Base-by-base conservation (phyloP, 1,139 yeast species). In the Blastobotrys malaysiensis region DNA sequence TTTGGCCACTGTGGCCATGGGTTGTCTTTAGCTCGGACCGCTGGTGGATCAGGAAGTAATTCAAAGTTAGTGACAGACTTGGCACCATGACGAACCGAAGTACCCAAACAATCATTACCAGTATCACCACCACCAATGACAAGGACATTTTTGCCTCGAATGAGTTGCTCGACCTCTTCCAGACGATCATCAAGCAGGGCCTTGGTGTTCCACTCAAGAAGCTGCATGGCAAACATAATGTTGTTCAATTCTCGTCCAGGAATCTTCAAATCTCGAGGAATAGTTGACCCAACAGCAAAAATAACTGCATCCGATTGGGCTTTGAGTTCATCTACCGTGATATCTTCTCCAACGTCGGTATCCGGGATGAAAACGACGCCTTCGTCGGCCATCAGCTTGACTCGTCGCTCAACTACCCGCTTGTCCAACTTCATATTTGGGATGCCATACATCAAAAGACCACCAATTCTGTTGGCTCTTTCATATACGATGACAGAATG, bases 1-100 rank as follows among this genome's bases (percentile, higher is more conserved):
- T 97, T 82, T 63, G 99, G 98, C 98, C 98, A 93, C 76, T 93
- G 99, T 55, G 99, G 99, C 99, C 99, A 93, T 74, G 99, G 99
- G 74, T 93, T 93, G 74, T 93, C 97, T 75, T 84, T 87, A 55
- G 93, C 88, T 73, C 98, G 84, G 57, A 82, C 79, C 45, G 80
- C 78, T 50, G 97, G 90, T 60, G 99, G 99, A 67, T 85, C 83
- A 58, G 99, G 99, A 66, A 93, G 78, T 69, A 93, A 79, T 76
- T 93, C 99, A 71, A 93, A 93, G 79, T 93, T 93, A 62, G 87
- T 81, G 53, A 93, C 97, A n/a, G 96, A 86, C 70, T 87, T 84
- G 61, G 98, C 98, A 45, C 97, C 97, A 69, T 93, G 98, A 75
- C 99, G 86, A 47, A 95, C 93, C 27, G 97, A 83, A 44, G 99